These are phyloP conservation scores for Podaxis carcinomalis DNA, from an alignment of 768 basidiomycete genomes.

Conservation along the genomic window DNA sequence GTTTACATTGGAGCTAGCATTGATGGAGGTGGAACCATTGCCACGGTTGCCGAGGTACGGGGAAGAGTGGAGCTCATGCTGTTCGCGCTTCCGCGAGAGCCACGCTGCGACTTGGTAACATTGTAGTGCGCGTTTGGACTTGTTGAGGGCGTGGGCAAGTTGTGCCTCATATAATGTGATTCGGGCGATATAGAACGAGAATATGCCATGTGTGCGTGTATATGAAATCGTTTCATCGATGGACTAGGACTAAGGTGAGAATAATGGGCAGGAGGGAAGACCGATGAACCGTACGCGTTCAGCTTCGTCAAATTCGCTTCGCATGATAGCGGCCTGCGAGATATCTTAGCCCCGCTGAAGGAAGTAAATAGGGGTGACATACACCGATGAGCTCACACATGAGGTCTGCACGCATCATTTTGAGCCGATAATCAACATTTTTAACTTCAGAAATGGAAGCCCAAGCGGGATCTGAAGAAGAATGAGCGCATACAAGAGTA, in stretches of 20 bases:
- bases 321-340: slow-evolving; percentile 55
- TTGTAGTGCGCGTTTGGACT: slow-evolving; percentile 45
- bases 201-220: slow-evolving; percentile 54
- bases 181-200: slow-evolving; percentile 50
- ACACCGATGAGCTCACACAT: slow-evolving; percentile 68
- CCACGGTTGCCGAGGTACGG: not conserved
- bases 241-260: slow-evolving; percentile 13
- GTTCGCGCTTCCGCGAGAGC: slow-evolving; percentile 26
- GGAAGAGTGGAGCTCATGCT: not conserved
- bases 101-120: slow-evolving; percentile 63
- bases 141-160: slow-evolving; percentile 63
- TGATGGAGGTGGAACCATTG: not conserved
- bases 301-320: slow-evolving; percentile 64
- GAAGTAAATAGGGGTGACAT: slow-evolving; percentile 16
- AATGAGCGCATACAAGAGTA: slow-evolving; percentile 5
- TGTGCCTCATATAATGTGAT: slow-evolving; percentile 70
- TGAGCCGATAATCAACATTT: slow-evolving; percentile 43
- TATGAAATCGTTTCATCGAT: slow-evolving; percentile 48
- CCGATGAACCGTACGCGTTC: slow-evolving; percentile 42
- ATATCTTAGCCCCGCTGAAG: not conserved
- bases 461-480: slow-evolving; percentile 48
- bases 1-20: not conserved
- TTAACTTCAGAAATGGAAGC: slow-evolving; percentile 46
- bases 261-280: not conserved
- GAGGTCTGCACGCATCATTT: slow-evolving; percentile 67